Evolutionary conservation across 805 yeast species (phyloP).

Genomic region (Yarrowia sp.): DNA sequence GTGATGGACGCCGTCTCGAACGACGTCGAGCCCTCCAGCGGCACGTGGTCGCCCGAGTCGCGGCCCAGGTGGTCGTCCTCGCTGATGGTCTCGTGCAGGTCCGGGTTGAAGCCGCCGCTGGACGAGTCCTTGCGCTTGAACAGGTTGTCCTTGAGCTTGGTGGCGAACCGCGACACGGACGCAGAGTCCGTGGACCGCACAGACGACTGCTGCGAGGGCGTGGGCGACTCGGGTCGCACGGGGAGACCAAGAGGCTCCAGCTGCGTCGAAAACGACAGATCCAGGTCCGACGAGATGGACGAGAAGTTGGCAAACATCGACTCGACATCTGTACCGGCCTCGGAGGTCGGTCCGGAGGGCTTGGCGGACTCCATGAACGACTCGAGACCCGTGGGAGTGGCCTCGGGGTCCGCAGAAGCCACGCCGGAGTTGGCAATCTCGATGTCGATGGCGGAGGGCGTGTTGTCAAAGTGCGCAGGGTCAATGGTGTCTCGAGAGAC

Average conservation of each 20-base stretch:
- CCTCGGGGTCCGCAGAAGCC: neutral
- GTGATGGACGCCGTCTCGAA: constrained; percentile 4
- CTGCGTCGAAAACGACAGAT: constrained; percentile 17
- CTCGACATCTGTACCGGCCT: neutral
- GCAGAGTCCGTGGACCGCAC: constrained; percentile 23
- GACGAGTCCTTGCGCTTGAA: constrained; percentile 18
- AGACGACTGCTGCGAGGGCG: constrained; percentile 23
- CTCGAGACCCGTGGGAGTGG: neutral
- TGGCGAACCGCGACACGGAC: constrained; percentile 12
- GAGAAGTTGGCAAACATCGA: constrained; percentile 16
- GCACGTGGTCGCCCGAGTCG: neutral
- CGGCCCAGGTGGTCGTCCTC: neutral
- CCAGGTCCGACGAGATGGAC: constrained; percentile 18
- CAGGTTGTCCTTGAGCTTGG: constrained; percentile 25
- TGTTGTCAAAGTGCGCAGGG: no score
- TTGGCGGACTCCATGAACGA: neutral
- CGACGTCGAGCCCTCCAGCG: neutral
- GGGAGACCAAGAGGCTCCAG: constrained; percentile 21
- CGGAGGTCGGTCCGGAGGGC: neutral
- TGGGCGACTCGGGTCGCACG: constrained; percentile 20
- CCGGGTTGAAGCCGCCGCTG: neutral
- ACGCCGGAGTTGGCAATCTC: neutral
- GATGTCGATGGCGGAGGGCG: neutral
- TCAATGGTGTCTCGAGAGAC: neutral
- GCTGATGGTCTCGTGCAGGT: neutral